phyloP scores from a whole-genome alignment of 768 basidiomycete genomes.

The Termitomyces sp. region DNA sequence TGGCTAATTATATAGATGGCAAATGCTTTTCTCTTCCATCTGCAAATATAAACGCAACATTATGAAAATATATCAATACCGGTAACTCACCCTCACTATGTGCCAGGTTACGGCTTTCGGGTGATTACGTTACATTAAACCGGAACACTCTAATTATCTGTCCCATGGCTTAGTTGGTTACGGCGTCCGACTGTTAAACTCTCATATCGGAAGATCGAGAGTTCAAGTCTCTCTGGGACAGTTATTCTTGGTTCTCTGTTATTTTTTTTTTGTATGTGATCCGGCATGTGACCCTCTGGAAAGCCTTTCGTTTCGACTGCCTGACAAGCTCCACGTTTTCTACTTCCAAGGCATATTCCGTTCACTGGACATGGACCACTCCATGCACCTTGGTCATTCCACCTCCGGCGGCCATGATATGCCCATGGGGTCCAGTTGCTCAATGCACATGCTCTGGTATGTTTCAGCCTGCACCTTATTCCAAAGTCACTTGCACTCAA shows the following conservation, averaged over 20 bases:
- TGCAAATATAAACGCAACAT: no score
- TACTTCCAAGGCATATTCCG: no score
- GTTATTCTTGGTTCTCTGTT: not conserved
- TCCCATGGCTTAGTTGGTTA: constrained; percentile 13
- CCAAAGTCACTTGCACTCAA: not conserved
- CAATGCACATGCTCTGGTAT: constrained; percentile 82
- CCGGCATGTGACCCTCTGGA: no score
- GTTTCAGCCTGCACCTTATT: not conserved
- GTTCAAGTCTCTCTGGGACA: constrained; percentile 11
- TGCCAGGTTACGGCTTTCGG: no score
- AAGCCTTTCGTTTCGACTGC: no score
- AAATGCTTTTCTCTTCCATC: no score
- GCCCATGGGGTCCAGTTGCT: constrained; percentile 46
- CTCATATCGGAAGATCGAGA: constrained; percentile 3
- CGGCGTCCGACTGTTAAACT: constrained; percentile 10
- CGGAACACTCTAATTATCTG: not conserved
- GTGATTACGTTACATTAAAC: no score
- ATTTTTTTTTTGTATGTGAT: no score
- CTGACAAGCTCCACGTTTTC: no score
- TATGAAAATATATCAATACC: no score
- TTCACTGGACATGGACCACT: constrained; percentile 31
- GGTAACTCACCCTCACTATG: no score
- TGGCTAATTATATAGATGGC: no score
- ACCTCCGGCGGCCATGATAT: constrained; percentile 38
- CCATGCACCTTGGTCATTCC: constrained; percentile 21